Percentiles rank a stretch among this genome's conserved stretches.
These are phyloP conservation scores for Metarhizium brunneum DNA, from an alignment of 2,329 filamentous ascomycete species.

Conservation along the genomic window DNA sequence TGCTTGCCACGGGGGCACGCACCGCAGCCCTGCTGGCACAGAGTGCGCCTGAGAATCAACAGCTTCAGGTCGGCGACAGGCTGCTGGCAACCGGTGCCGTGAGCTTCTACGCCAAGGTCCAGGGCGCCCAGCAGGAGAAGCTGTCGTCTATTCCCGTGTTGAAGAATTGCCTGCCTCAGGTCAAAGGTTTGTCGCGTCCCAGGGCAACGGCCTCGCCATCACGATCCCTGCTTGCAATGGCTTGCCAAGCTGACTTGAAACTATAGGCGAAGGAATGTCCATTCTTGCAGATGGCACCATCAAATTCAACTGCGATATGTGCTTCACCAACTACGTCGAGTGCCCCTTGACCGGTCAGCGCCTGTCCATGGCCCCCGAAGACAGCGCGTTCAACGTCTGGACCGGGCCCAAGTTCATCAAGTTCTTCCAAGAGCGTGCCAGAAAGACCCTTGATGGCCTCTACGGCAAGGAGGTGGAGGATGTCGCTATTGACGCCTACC, in stretches of 20 bases:
- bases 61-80: conserved; percentile 42
- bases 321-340: conserved; percentile 43
- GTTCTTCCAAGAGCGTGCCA: conserved; percentile 34
- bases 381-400: conserved; percentile 32
- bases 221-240: neutral
- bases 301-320: conserved; percentile 53
- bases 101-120: conserved; percentile 29
- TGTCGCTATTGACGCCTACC: conserved; percentile 30
- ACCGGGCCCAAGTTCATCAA: conserved; percentile 28
- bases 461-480: conserved; percentile 31
- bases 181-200: conserved; percentile 27
- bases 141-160: conserved; percentile 45
- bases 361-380: conserved; percentile 41
- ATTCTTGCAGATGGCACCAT: conserved; percentile 39
- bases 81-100: conserved; percentile 47
- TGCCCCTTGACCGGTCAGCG: conserved; percentile 36
- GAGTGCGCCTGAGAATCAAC: conserved; percentile 35
- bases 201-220: neutral
- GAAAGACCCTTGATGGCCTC: conserved; percentile 28
- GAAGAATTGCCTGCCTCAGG: conserved; percentile 31
- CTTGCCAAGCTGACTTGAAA: conserved; percentile 5
- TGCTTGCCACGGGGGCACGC: conserved; percentile 48
- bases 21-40: conserved; percentile 44
- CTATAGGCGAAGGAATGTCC: conserved; percentile 31
- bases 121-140: conserved; percentile 34